phyloP scores from a whole-genome alignment of 768 basidiomycete genomes.

The Panus rudis region DNA sequence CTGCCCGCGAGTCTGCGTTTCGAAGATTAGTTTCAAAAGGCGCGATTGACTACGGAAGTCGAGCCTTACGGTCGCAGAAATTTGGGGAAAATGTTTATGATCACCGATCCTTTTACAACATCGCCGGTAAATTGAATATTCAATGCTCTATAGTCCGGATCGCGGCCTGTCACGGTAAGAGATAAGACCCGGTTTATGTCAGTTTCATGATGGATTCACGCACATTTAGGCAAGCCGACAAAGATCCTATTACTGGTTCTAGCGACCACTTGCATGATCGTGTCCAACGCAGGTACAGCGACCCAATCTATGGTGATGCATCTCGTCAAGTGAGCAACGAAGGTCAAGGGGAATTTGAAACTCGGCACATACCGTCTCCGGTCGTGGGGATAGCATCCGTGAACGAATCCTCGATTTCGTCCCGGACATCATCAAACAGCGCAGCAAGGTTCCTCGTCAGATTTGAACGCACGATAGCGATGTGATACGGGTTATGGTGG shows the following conservation, averaged over 20 bases:
- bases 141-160: conserved; percentile 33
- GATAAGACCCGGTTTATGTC: too few relatives aligned
- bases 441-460: conserved; percentile 32
- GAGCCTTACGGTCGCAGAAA: conserved; percentile 35
- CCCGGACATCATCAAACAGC: conserved; percentile 33
- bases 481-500: conserved; percentile 24
- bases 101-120: conserved; percentile 23
- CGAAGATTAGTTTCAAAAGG: background rate
- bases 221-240: conserved; percentile 28
- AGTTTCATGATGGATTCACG: too few relatives aligned
- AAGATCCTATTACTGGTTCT: conserved; percentile 27
- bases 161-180: conserved; percentile 33
- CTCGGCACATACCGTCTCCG: conserved; percentile 12
- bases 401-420: conserved; percentile 38
- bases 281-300: background rate
- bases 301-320: background rate
- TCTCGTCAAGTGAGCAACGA: too few relatives aligned
- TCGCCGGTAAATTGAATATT: conserved; percentile 29
- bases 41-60: background rate
- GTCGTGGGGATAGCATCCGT: conserved; percentile 27
- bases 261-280: conserved; percentile 22
- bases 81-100: conserved; percentile 33
- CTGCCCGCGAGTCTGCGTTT: background rate
- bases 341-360: too few relatives aligned
- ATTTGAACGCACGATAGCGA: conserved; percentile 21